Percentiles rank a stretch among this genome's conserved stretches.
These are phyloP conservation scores for Sporothrix sp. DNA, from an alignment of 2,329 filamentous ascomycete species.

Conservation along the genomic window DNA sequence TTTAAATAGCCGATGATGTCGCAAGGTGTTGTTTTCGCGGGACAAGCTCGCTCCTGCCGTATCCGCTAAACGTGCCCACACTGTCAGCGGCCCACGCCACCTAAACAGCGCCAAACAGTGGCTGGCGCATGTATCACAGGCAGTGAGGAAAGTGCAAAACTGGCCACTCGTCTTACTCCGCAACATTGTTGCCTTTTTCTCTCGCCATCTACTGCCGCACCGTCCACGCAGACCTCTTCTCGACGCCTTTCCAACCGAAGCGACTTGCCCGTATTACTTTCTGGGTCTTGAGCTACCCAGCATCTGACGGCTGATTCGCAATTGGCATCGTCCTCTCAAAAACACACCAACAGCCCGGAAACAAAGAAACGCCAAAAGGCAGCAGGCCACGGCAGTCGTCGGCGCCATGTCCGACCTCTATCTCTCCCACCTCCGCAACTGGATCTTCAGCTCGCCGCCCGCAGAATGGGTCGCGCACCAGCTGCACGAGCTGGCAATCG, in stretches of 20 bases:
- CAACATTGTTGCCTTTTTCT: background rate
- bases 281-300: no score
- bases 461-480: constrained; percentile 79
- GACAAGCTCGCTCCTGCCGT: constrained; percentile 1
- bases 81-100: background rate
- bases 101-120: background rate
- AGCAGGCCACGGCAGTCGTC: background rate
- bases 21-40: constrained; percentile 14
- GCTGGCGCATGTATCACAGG: constrained; percentile 4
- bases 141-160: constrained; percentile 9
- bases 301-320: background rate
- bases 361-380: background rate
- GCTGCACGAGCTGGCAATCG: constrained; percentile 76
- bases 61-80: constrained; percentile 4
- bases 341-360: background rate
- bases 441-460: constrained; percentile 80
- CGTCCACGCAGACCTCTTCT: background rate
- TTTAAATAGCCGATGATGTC: background rate
- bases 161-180: constrained; percentile 7
- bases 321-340: no score
- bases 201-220: background rate
- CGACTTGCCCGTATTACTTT: background rate
- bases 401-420: constrained; percentile 44
- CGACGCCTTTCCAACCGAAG: background rate
- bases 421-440: constrained; percentile 43